Percentiles rank a stretch among this genome's conserved stretches.
phyloP scores from a whole-genome alignment of 2,329 filamentous ascomycete genomes.

The Graphiopsis chlorocephala region DNA sequence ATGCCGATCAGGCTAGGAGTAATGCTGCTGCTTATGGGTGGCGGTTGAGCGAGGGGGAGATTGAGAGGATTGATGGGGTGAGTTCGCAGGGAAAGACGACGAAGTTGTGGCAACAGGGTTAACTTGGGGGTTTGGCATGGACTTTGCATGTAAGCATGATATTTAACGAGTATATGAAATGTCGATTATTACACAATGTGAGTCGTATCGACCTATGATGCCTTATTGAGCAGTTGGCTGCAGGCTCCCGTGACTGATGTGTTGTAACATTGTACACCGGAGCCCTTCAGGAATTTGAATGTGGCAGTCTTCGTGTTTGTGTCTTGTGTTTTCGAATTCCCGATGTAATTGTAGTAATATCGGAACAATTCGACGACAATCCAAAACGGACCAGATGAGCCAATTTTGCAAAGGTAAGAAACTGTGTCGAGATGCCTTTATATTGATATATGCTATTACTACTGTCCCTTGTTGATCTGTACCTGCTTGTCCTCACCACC shows the following conservation, averaged over 20 bases:
- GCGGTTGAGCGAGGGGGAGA: slow-evolving; percentile 42
- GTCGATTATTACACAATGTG: background rate
- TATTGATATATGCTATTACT: slow-evolving; percentile 3
- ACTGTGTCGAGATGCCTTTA: background rate
- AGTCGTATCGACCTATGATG: background rate
- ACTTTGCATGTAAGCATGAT: background rate
- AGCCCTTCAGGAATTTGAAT: no score
- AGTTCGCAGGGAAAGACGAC: slow-evolving; percentile 42
- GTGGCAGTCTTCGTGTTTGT: background rate
- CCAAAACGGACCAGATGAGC: background rate
- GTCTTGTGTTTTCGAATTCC: background rate
- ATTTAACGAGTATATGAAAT: background rate
- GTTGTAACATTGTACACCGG: no score
- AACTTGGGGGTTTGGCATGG: no score
- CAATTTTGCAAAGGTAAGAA: background rate
- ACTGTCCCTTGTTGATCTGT: slow-evolving; percentile 71
- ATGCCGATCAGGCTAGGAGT: slow-evolving; percentile 41
- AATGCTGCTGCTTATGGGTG: slow-evolving; percentile 43
- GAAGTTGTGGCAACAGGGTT: slow-evolving; percentile 43
- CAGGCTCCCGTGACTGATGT: no score
- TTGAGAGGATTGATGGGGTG: slow-evolving; percentile 41
- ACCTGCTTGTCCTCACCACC: slow-evolving; percentile 91
- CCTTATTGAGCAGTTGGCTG: no score
- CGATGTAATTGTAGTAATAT: background rate
- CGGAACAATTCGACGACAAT: background rate